phyloP scores from a whole-genome alignment of 2,329 filamentous ascomycete genomes.

The Lasiodiplodia theobromae region DNA sequence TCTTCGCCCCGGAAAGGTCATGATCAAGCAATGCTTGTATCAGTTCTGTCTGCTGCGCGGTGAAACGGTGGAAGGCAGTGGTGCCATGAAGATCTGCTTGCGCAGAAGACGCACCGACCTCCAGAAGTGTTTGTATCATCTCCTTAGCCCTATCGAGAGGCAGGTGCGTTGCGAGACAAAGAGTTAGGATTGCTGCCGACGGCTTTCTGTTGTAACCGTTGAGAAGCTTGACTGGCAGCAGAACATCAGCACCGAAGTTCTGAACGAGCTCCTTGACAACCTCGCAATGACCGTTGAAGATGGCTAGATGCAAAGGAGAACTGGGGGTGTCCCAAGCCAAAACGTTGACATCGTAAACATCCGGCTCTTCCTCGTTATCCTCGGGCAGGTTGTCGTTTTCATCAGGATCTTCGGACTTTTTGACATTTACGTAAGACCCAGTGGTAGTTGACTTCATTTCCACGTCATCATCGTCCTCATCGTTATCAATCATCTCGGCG shows the following conservation, averaged over 20 bases:
- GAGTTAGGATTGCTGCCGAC: slow-evolving; percentile 69
- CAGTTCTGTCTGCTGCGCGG: slow-evolving; percentile 50
- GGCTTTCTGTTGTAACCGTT: slow-evolving; percentile 56
- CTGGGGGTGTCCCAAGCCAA: slow-evolving; percentile 80
- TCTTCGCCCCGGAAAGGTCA: slow-evolving; percentile 67
- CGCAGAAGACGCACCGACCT: slow-evolving; percentile 73
- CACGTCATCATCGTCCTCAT: slow-evolving; percentile 46
- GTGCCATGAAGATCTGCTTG: slow-evolving; percentile 72
- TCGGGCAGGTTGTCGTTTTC: slow-evolving; percentile 55
- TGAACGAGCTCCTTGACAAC: slow-evolving; percentile 72
- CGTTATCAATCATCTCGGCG: slow-evolving; percentile 59
- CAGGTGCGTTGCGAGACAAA: slow-evolving; percentile 72
- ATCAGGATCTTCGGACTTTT: slow-evolving; percentile 51
- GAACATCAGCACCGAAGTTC: slow-evolving; percentile 77
- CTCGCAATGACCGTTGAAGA: slow-evolving; percentile 73
- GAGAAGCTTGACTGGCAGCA: slow-evolving; percentile 75
- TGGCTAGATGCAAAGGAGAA: slow-evolving; percentile 80
- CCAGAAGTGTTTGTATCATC: slow-evolving; percentile 71
- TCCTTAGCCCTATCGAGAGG: slow-evolving; percentile 67
- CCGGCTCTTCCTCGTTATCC: slow-evolving; percentile 71
- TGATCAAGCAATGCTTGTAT: slow-evolving; percentile 55
- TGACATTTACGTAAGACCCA: slow-evolving; percentile 77
- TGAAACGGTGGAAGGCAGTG: slow-evolving; percentile 72
- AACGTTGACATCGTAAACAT: slow-evolving; percentile 80
- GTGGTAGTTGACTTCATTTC: slow-evolving; percentile 55